Evolutionary conservation across 331 rosid species (phyloP).

Genomic region (Rhamnella rubrinervis): DNA sequence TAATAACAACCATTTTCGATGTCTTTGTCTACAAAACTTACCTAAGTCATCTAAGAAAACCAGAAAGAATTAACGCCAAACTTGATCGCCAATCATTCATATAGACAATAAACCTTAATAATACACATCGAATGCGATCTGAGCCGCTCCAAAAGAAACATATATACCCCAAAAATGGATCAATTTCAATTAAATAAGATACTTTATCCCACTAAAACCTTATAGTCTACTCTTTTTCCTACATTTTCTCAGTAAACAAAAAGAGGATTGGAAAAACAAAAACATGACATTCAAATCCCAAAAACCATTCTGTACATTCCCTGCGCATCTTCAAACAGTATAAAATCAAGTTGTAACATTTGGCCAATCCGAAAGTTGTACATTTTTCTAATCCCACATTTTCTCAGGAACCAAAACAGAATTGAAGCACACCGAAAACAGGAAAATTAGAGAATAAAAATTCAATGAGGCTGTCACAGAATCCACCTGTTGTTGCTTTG

Average conservation of each 20-base stretch:
- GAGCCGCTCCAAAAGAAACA: not conserved
- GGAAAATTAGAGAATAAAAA: not conserved
- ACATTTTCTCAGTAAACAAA: not conserved
- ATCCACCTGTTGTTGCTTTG: constrained; percentile 79
- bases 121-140: not conserved
- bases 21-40: too few species aligned
- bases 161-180: not conserved
- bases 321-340: not conserved
- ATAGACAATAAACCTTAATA: not conserved
- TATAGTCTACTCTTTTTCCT: not conserved
- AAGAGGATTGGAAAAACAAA: not conserved
- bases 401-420: constrained; percentile 11
- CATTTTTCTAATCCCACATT: not conserved
- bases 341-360: not conserved
- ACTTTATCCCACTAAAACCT: not conserved
- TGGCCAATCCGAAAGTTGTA: not conserved
- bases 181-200: not conserved
- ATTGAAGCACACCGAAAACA: not conserved
- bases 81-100: not conserved
- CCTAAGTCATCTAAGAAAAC: too few species aligned
- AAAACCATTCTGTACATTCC: not conserved
- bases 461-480: not conserved
- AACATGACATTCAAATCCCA: constrained; percentile 1
- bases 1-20: too few species aligned
- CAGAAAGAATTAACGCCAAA: not conserved